These are phyloP conservation scores for Pholiota adiposa DNA, from an alignment of 1,284 basidiomycete genomes.

Conservation along the genomic window DNA sequence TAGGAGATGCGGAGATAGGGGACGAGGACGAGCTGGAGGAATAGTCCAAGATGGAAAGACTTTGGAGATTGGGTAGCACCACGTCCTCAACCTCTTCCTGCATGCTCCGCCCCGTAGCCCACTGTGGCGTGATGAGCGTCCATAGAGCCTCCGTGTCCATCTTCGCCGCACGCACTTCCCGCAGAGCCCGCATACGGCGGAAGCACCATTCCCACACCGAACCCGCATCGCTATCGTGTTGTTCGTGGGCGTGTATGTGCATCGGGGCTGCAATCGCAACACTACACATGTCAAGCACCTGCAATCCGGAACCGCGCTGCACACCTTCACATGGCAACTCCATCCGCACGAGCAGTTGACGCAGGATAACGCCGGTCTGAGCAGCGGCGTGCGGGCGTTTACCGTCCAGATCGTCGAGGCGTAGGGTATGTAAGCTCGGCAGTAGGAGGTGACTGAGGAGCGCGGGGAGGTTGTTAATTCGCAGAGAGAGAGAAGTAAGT, in stretches of 20 bases:
- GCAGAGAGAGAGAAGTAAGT: constrained; percentile 31
- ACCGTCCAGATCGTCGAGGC: constrained; percentile 38
- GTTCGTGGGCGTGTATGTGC: background rate
- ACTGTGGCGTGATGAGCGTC: constrained; percentile 16
- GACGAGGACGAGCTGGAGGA: background rate
- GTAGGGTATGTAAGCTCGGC: constrained; percentile 30
- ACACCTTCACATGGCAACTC: constrained; percentile 26
- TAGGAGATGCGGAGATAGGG: background rate
- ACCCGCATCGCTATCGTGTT: constrained; percentile 6
- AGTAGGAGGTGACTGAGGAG: constrained; percentile 32
- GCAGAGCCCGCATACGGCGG: constrained; percentile 28
- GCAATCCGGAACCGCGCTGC: constrained; percentile 15
- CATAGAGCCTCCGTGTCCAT: constrained; percentile 24
- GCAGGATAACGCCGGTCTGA: constrained; percentile 29
- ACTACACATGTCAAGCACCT: constrained; percentile 26
- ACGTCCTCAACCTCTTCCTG: constrained; percentile 4
- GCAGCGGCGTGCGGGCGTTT: constrained; percentile 26
- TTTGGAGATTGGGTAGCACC: constrained; percentile 4
- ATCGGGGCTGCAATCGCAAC: constrained; percentile 20
- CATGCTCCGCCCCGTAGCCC: background rate
- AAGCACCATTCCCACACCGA: constrained; percentile 34
- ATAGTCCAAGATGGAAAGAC: constrained; percentile 2
- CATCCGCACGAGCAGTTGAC: constrained; percentile 33
- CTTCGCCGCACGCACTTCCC: constrained; percentile 25
- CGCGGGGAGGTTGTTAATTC: constrained; percentile 34